phyloP scores from a whole-genome alignment of 495 filamentous ascomycete genomes.

The Tirmania nivea region DNA sequence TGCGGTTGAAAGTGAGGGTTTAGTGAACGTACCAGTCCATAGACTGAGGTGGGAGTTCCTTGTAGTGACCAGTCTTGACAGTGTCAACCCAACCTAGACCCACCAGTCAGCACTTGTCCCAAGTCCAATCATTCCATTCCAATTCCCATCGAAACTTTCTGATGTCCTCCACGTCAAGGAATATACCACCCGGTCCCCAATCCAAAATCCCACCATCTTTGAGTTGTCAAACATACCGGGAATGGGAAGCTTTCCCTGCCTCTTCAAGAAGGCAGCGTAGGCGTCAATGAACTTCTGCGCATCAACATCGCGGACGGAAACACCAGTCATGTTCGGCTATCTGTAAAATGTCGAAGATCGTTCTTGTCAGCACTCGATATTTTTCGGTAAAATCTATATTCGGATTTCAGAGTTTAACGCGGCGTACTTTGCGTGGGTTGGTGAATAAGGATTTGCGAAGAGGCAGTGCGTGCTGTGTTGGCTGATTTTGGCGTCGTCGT shows the following conservation, averaged over 20 bases:
- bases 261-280: constrained; percentile 95
- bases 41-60: constrained; percentile 92
- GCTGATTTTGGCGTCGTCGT: no score
- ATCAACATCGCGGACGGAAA: constrained; percentile 77
- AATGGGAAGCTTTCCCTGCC: constrained; percentile 94
- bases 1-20: neutral
- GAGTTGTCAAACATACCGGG: constrained; percentile 38
- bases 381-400: no score
- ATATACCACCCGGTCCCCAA: no score
- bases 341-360: no score
- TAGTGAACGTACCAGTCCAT: constrained; percentile 50
- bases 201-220: no score
- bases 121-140: no score
- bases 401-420: no score
- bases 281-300: constrained; percentile 88
- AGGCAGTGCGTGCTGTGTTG: no score
- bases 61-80: constrained; percentile 88
- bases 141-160: neutral
- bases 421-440: no score
- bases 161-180: neutral
- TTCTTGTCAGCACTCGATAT: no score
- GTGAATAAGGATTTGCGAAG: no score
- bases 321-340: constrained; percentile 51
- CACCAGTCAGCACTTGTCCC: neutral
- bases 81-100: constrained; percentile 83